Base-by-base conservation (phyloP, 345 rosid genomes). In the Acer campestre region DNA sequence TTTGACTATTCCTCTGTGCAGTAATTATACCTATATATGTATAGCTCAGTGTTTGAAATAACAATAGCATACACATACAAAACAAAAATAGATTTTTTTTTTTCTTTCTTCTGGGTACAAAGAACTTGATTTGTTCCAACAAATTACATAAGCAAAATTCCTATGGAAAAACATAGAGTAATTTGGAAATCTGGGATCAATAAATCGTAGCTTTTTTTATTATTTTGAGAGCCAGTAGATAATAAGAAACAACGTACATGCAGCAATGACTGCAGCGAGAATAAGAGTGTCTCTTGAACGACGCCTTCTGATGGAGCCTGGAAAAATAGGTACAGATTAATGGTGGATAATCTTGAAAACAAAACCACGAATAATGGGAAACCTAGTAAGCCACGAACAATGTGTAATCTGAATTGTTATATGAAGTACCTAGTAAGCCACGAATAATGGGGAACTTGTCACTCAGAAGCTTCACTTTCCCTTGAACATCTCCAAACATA, bases 211-310 rank as follows among this genome's bases (percentile, higher is more conserved):
- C 75, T 67, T 31, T 23, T 46, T 77, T 84, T 83, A 96, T 79
- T 97, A 96, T 79, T 97, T 94, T 9, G 98, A 94, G 78, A 93
- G 92, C 98, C 99, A 93, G 80, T 94, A 93, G 86, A 97, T 86
- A 61, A 94, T 88, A 79, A 92, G 90, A 85, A 97, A 94, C 88
- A 97, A 82, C 38, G 94, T 94, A 84, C 99, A 94, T 76, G 90
- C 98, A 53, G 97, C 98, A 17, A 94, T 94, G 1, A 94, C 99
- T 20, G 96, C 98, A 0, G 98, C 88, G 61, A 97, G 93, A 81
- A 97, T 93, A 65, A 90, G 86, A 5, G 94, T 94, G 89, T 97
- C 97, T 73, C 98, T 90, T 71, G 98, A 97, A 31, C 91, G 87
- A 68, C 83, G 84, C 82, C 98, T 90, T 84, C 84, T 89, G 63